A percentile compares a stretch with the other conserved stretches of the same genome.
Conservation (phyloP, 139 green algal genomes). For the Coelastrella sp. region DNA sequence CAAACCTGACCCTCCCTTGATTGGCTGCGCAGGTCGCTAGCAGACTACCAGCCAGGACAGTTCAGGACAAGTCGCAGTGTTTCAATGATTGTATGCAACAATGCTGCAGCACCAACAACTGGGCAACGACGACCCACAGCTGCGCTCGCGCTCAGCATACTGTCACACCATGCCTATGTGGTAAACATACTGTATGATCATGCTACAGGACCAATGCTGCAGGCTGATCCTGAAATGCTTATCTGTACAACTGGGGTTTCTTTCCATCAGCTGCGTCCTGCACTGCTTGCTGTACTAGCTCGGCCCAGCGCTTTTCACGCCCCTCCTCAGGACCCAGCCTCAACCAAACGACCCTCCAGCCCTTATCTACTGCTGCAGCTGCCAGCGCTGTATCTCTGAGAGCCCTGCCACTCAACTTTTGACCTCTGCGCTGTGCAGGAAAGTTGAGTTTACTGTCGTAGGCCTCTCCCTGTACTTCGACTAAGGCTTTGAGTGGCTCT, state of each 20-base stretch:
- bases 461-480: background rate
- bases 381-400: background rate
- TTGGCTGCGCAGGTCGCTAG: too few species aligned
- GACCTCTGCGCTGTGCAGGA: background rate
- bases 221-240: too few species aligned
- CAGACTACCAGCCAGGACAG: too few species aligned
- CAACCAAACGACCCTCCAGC: background rate
- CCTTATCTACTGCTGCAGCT: background rate
- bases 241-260: background rate
- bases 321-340: background rate
- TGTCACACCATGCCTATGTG: too few species aligned
- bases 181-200: too few species aligned
- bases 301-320: background rate
- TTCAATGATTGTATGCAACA: too few species aligned
- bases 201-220: too few species aligned
- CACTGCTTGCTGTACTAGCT: background rate
- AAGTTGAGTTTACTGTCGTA: background rate
- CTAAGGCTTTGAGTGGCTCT: background rate
- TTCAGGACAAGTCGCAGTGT: too few species aligned
- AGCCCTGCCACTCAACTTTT: background rate
- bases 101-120: too few species aligned
- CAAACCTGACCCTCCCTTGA: too few species aligned
- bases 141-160: too few species aligned
- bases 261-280: background rate
- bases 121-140: too few species aligned